Base-by-base conservation (phyloP, 257 asterid species). In the Fraxinus excelsior region DNA sequence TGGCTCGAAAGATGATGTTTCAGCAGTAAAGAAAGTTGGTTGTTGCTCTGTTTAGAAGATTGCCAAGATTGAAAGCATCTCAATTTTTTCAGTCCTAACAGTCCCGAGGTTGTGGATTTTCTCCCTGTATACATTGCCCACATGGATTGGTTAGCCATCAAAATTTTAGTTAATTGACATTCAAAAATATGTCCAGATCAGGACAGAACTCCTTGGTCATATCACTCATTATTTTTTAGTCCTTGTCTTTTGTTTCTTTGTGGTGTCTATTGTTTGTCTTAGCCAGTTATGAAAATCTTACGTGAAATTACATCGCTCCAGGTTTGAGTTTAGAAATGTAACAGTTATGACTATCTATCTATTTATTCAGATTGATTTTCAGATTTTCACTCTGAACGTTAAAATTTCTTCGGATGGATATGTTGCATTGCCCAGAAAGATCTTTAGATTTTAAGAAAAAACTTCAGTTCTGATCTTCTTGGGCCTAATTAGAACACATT, bases 1-100 rank as follows among this genome's bases (percentile, higher is more conserved):
- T 8, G 93, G 93, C 62, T 71, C 77, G 23, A 90, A 87, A 44
- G 93, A 88, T 38, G 93, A 90, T 26, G 96, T 90, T 75, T 90
- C 96, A 67, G 93, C 90, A 69, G 91, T 90, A 74, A 90, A 88
- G 84, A 90, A 86, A 84, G 80, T 46, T 29, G 95, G 95, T 35
- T 90, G 95, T 81, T 90, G 96, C 82, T 87, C 91, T 67, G 42
- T 83, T 75, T 90, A 82, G 89, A 76, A 74, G 58, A 34, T 25
- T 66, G 34, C 40, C 26, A 18, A 19, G n/a, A 18, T 10, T 26
- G 0, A 5, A 78, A 23, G 67, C 12, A 7, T 16, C 49, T 18
- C 44, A 26, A 35, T 37, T 51, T 38, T 65, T 76, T 26, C 23
- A 5, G 58, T 28, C 32, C 4, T 80, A 29, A 8, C 77, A 67